Conservation (phyloP, 208 protist genomes). For the Porcisia hertigi region DNA sequence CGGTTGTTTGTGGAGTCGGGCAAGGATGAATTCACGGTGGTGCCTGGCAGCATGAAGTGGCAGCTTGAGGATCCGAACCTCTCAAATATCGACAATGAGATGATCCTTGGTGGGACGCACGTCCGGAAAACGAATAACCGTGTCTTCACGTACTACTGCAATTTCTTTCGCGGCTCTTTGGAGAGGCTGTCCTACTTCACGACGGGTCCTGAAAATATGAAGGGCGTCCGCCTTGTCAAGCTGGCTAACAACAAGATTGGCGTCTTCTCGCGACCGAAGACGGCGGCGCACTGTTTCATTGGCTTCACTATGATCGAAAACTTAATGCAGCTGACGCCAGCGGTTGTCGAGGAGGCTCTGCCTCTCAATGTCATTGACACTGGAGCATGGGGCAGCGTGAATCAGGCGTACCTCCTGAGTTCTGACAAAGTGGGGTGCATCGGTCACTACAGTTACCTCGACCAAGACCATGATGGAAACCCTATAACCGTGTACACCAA, state of each 20-base stretch:
- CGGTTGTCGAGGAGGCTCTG: slow-evolving; percentile 29
- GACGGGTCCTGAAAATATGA: slow-evolving; percentile 59
- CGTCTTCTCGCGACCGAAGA: slow-evolving; percentile 45
- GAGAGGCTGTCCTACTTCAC: slow-evolving; percentile 51
- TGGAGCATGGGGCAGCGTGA: slow-evolving; percentile 60
- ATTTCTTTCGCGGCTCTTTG: slow-evolving; percentile 51
- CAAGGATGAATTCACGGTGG: slow-evolving; percentile 58
- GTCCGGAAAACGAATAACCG: slow-evolving; percentile 50
- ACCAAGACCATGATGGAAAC: slow-evolving; percentile 38
- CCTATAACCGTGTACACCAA: slow-evolving; percentile 57
- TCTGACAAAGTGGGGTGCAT: slow-evolving; percentile 65
- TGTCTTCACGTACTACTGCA: slow-evolving; percentile 49
- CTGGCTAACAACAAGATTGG: slow-evolving; percentile 50
- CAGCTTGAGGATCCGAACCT: slow-evolving; percentile 59
- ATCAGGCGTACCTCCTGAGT: slow-evolving; percentile 65
- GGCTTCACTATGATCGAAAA: slow-evolving; percentile 50
- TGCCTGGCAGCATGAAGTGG: slow-evolving; percentile 33
- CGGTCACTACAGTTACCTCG: slow-evolving; percentile 65
- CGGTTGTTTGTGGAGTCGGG: slow-evolving; percentile 55
- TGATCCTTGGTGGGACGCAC: slow-evolving; percentile 56
- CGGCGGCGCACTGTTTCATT: slow-evolving; percentile 32
- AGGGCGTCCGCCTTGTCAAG: slow-evolving; percentile 51
- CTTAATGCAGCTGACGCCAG: slow-evolving; percentile 35
- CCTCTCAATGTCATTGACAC: slow-evolving; percentile 44
- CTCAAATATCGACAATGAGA: slow-evolving; percentile 40